These are phyloP conservation scores for Penicillium cosmopolitanum DNA, from an alignment of 495 filamentous ascomycete species.

Conservation along the genomic window DNA sequence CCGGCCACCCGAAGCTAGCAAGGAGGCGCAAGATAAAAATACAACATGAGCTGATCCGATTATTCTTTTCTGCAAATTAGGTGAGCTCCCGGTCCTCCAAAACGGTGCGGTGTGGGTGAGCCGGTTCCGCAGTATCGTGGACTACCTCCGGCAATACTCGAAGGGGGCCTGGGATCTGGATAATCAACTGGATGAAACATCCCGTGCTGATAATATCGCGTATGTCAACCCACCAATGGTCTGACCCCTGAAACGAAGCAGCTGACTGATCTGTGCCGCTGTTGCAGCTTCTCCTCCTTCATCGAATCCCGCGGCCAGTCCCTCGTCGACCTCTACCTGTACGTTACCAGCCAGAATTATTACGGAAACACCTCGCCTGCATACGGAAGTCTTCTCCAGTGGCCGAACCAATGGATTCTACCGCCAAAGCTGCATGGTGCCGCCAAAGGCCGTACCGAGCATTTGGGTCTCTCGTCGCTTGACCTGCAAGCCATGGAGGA, in stretches of 20 bases:
- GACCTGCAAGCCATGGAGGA: slow-evolving; percentile 60
- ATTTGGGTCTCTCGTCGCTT: slow-evolving; percentile 70
- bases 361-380: slow-evolving; percentile 69
- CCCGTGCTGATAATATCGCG: slow-evolving; percentile 59
- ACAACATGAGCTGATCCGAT: slow-evolving; percentile 9
- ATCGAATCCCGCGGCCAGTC: slow-evolving; percentile 64
- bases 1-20: slow-evolving; percentile 11
- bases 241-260: background rate
- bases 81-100: slow-evolving; percentile 72
- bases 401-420: slow-evolving; percentile 81
- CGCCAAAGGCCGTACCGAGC: slow-evolving; percentile 70
- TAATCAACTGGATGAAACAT: slow-evolving; percentile 43
- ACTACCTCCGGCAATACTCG: slow-evolving; percentile 64
- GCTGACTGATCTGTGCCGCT: background rate
- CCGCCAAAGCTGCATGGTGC: slow-evolving; percentile 67
- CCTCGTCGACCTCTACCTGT: slow-evolving; percentile 80
- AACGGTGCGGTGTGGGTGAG: slow-evolving; percentile 66
- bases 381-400: slow-evolving; percentile 74
- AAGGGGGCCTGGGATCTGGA: slow-evolving; percentile 60
- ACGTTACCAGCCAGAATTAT: slow-evolving; percentile 87
- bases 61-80: slow-evolving; percentile 44
- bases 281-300: slow-evolving; percentile 59
- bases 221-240: slow-evolving; percentile 34
- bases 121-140: slow-evolving; percentile 74
- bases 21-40: slow-evolving; percentile 2